These are phyloP conservation scores for Calocybe indica DNA, from an alignment of 768 basidiomycete species.

Conservation along the genomic window DNA sequence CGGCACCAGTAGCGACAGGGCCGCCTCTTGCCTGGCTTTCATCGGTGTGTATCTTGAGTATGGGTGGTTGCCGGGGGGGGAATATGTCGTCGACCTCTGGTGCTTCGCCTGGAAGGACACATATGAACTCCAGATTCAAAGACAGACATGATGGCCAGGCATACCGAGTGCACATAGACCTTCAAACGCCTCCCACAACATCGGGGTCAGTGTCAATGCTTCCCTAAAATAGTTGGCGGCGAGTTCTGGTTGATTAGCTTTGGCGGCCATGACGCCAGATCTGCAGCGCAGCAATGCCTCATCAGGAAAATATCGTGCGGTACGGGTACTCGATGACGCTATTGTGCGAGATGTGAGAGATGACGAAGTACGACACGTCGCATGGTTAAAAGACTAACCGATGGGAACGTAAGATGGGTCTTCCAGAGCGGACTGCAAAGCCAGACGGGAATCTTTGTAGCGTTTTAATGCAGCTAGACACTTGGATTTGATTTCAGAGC, in stretches of 20 bases:
- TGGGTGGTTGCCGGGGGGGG: constrained; percentile 54
- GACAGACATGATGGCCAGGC: constrained; percentile 14
- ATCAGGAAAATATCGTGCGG: constrained; percentile 59
- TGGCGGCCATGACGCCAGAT: constrained; percentile 69
- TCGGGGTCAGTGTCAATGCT: constrained; percentile 67
- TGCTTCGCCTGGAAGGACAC: constrained; percentile 44
- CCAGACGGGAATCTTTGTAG: constrained; percentile 71
- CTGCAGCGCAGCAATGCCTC: constrained; percentile 72
- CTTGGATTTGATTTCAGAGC: constrained; percentile 72
- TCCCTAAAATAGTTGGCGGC: constrained; percentile 68
- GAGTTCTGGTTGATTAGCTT: constrained; percentile 71
- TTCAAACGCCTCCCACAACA: constrained; percentile 91
- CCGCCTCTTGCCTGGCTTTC: constrained; percentile 37
- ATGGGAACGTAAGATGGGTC: constrained; percentile 47
- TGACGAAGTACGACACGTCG: constrained; percentile 3
- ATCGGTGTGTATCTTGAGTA: constrained; percentile 48
- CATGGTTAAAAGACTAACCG: constrained; percentile 35
- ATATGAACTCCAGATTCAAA: constrained; percentile 11
- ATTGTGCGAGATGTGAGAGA: constrained; percentile 8
- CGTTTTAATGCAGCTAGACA: constrained; percentile 70
- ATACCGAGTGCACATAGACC: constrained; percentile 77
- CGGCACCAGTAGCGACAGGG: constrained; percentile 58
- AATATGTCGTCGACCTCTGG: constrained; percentile 72
- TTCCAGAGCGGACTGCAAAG: constrained; percentile 56
- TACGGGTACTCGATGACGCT: constrained; percentile 53